Conservation (phyloP, 2,329 filamentous ascomycete species). For the Lachnellula arida region DNA sequence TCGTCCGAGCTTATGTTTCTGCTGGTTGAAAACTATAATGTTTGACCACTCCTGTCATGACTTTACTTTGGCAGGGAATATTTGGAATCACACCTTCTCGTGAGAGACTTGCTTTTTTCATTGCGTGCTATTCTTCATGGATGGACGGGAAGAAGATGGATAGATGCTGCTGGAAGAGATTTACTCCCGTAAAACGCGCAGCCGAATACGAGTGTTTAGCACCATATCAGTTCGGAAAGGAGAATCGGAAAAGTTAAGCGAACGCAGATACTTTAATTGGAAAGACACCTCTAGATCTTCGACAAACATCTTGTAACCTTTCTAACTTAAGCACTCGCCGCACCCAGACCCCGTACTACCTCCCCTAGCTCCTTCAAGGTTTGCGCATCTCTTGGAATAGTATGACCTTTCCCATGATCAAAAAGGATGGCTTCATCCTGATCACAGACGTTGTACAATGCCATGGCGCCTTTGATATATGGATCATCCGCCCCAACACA, state of each 20-base stretch:
- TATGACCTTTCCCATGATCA: conserved; percentile 62
- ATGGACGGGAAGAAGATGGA: conserved; percentile 43
- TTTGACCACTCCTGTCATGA: conserved; percentile 67
- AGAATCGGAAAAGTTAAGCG: not conserved
- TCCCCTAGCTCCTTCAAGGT: conserved; percentile 32
- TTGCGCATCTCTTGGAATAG: conserved; percentile 47
- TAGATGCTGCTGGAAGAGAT: too few species aligned
- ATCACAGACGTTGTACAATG: conserved; percentile 58
- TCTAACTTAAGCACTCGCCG: not conserved
- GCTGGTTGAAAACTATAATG: conserved; percentile 49
- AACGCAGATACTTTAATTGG: too few species aligned
- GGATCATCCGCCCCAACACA: conserved; percentile 54
- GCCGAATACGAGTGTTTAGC: too few species aligned
- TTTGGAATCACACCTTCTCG: conserved; percentile 52
- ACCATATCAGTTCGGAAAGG: not conserved
- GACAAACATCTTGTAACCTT: not conserved
- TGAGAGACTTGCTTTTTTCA: conserved; percentile 40
- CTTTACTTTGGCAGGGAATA: conserved; percentile 69
- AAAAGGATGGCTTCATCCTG: conserved; percentile 56
- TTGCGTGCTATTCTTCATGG: conserved; percentile 39
- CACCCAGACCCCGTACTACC: conserved; percentile 10
- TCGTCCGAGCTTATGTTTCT: conserved; percentile 71
- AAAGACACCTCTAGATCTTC: too few species aligned
- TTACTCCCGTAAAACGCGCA: too few species aligned
- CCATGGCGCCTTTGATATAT: conserved; percentile 56